Percentiles rank a stretch among this genome's conserved stretches.
Evolutionary conservation across 2,329 filamentous ascomycete genomes (phyloP).

Genomic region (Apiospora saccharicola): DNA sequence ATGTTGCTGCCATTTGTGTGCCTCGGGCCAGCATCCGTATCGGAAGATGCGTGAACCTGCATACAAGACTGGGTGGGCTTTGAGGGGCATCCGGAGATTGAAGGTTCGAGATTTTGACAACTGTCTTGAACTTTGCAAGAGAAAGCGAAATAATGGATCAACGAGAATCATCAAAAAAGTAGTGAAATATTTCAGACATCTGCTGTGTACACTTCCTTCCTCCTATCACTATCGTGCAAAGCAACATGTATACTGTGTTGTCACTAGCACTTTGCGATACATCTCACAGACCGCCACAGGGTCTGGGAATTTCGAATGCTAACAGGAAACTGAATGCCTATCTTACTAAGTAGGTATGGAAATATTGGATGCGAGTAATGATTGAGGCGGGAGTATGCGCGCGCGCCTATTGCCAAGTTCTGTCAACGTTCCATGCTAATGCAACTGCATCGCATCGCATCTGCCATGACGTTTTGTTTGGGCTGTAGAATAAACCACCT

Average conservation of each 20-base stretch:
- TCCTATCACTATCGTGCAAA: neutral
- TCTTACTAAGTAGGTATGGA: too few relatives aligned
- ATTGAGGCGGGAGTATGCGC: neutral
- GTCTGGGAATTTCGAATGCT: neutral
- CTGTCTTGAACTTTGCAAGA: conserved; percentile 6
- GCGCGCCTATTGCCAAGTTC: neutral
- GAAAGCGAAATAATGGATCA: conserved; percentile 5
- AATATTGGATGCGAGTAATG: neutral
- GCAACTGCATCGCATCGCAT: conserved; percentile 10
- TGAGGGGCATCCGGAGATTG: conserved; percentile 20
- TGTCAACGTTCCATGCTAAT: conserved; percentile 4
- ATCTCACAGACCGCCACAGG: neutral
- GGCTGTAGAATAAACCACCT: neutral
- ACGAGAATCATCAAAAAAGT: neutral
- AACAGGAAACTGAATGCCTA: neutral
- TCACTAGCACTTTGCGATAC: neutral
- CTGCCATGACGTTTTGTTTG: neutral
- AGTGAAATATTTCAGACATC: neutral
- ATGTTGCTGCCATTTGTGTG: neutral
- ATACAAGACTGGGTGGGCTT: conserved; percentile 16
- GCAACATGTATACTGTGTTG: neutral
- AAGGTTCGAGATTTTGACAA: conserved; percentile 18
- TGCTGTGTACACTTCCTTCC: neutral
- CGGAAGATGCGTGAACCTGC: conserved; percentile 11
- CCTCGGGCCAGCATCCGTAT: conserved; percentile 13